Evolutionary conservation across 176 grass and related monocot species (phyloP).

Genomic region (barley (Hordeum vulgare)): MorexV3_pseudomolecules_assembly NC_058522.1:27619109-27619608

Average conservation of each 20-base stretch:
- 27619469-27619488: background rate
- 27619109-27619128: constrained; percentile 19
- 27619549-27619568: background rate
- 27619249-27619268: constrained; percentile 26
- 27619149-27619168: constrained; percentile 22
- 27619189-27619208: constrained; percentile 20
- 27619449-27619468: background rate
- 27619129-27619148: background rate
- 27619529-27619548: constrained; percentile 12
- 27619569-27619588: constrained; percentile 9
- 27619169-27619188: constrained; percentile 35
- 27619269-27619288: constrained; percentile 6
- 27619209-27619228: background rate
- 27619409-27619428: background rate
- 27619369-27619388: constrained; percentile 18
- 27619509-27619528: constrained; percentile 7
- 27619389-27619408: background rate
- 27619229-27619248: constrained; percentile 28
- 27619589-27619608: constrained; percentile 18
- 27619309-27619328: constrained; percentile 21
- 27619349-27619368: constrained; percentile 6
- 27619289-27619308: constrained; percentile 1
- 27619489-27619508: constrained; percentile 4
- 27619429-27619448: background rate
- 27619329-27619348: constrained; percentile 9